Base-by-base conservation (phyloP, 2,329 filamentous ascomycete species). In the Botrytis fabae region DNA sequence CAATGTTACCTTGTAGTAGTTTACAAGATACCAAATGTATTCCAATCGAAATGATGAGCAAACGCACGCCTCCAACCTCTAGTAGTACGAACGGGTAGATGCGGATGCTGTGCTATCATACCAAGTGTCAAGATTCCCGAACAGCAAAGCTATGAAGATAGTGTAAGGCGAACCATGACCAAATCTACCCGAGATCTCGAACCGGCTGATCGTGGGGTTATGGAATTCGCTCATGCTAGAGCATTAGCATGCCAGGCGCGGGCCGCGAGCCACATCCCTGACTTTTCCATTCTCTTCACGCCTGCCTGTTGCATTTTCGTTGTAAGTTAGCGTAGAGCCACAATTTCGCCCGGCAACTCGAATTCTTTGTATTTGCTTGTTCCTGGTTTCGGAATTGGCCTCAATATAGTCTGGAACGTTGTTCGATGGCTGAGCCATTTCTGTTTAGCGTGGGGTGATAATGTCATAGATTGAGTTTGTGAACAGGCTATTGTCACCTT, bases 181-280 rank as follows among this genome's bases (percentile, higher is more conserved):
- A 38, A 68, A 68, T 61, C 62, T 72, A 72, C 70, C 70, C 62
- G 70, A 72, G 70, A 72, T 72, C 65, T 69, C 38, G 62, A 59
- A 48, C 70, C 70, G 69, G 70, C 62, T 72, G 70, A 72, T 72
- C 70, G 40, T 69, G 48, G 70, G 54, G 62, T 60, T 14, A 40
- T 72, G 51, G 48, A 44, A 66, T 46, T 66, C 40, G 46, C 62
- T 64, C 35, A 60, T 60, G 54, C 22, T 66, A 40, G n/a, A 59
- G 63, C 28, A 72, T 60, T 57, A 60, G 28, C 48, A 59, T 72
- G 25, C n/a, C 57, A 54, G 51, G 51, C 51, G 40, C 32, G 62
- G 42, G 48, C 70, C 62, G 40, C 32, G 62, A n/a, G 40, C 70
- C 38, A 18, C 42, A 60, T 48, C 25, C 54, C 8, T 68, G 22